Conservation (phyloP, 768 basidiomycete genomes). For the Hypsizygus marmoreus region DNA sequence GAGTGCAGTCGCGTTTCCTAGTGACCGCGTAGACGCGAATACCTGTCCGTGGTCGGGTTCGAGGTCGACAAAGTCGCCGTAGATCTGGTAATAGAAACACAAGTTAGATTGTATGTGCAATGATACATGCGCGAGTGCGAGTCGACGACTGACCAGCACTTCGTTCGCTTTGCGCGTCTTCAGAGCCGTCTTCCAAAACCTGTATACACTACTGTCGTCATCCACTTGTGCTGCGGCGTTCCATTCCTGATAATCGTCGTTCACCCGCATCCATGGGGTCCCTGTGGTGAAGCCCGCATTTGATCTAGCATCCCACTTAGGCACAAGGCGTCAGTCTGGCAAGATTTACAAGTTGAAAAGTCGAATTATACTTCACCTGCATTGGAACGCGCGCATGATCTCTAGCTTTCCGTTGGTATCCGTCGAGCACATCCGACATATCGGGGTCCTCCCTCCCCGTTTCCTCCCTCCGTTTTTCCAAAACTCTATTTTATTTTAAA, state of each 20-base stretch:
- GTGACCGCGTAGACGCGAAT: slow-evolving; percentile 54
- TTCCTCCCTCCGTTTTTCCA: slow-evolving; percentile 36
- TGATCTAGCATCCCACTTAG: slow-evolving; percentile 54
- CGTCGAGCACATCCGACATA: slow-evolving; percentile 61
- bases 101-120: no score
- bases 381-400: slow-evolving; percentile 74
- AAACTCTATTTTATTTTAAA: slow-evolving; percentile 29
- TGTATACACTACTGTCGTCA: slow-evolving; percentile 53
- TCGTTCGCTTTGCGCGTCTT: slow-evolving; percentile 52
- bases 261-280: slow-evolving; percentile 74
- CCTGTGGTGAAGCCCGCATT: slow-evolving; percentile 69
- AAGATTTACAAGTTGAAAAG: background rate
- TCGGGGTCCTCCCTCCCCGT: slow-evolving; percentile 45
- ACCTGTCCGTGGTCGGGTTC: slow-evolving; percentile 47
- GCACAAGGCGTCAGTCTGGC: background rate
- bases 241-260: slow-evolving; percentile 64
- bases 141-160: slow-evolving; percentile 45
- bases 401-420: slow-evolving; percentile 62
- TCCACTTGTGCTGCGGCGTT: slow-evolving; percentile 52
- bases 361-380: slow-evolving; percentile 56
- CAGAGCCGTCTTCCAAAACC: slow-evolving; percentile 64
- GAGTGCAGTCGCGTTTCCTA: slow-evolving; percentile 36
- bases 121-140: background rate
- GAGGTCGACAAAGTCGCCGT: slow-evolving; percentile 60
- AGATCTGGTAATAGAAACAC: slow-evolving; percentile 52